Conservation (phyloP, 2,329 filamentous ascomycete species). For the Thermothelomyces thermophilus region DNA sequence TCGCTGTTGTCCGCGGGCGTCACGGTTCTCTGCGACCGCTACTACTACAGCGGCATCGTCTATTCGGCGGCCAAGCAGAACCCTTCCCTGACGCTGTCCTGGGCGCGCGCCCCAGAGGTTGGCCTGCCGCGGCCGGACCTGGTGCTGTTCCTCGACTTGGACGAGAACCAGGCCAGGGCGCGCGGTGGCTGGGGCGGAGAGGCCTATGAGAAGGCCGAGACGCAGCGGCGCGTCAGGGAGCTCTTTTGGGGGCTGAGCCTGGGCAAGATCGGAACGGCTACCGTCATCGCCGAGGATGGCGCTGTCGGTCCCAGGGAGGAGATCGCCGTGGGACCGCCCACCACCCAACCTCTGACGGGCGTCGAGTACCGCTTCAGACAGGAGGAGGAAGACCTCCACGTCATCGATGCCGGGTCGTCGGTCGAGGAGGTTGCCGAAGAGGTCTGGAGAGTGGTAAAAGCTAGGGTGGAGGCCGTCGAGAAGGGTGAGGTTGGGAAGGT, state of each 20-base stretch:
- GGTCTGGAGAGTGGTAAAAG: constrained; percentile 47
- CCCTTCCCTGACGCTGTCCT: constrained; percentile 60
- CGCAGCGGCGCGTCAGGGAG: constrained; percentile 73
- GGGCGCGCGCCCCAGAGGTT: constrained; percentile 78
- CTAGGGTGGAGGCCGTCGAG: constrained; percentile 43
- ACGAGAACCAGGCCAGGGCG: constrained; percentile 61
- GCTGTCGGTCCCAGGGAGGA: constrained; percentile 11
- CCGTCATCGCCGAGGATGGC: constrained; percentile 16
- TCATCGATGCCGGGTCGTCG: constrained; percentile 47
- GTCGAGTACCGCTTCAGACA: constrained; percentile 36
- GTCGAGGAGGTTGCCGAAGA: constrained; percentile 51
- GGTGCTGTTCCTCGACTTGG: constrained; percentile 80
- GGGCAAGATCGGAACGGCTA: constrained; percentile 36
- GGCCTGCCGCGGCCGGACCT: constrained; percentile 83
- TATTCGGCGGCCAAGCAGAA: constrained; percentile 87
- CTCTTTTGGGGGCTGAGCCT: constrained; percentile 58
- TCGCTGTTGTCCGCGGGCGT: constrained; percentile 55
- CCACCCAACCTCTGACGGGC: constrained; percentile 13
- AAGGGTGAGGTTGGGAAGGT: constrained; percentile 41
- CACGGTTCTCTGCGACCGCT: constrained; percentile 81
- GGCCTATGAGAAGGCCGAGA: constrained; percentile 76
- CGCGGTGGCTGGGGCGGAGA: constrained; percentile 86
- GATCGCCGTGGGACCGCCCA: constrained; percentile 18
- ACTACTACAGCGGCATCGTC: constrained; percentile 90
- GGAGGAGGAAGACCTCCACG: constrained; percentile 47